Conservation (phyloP, 108 stramenopile species). For the Craspedostauros australis region DNA sequence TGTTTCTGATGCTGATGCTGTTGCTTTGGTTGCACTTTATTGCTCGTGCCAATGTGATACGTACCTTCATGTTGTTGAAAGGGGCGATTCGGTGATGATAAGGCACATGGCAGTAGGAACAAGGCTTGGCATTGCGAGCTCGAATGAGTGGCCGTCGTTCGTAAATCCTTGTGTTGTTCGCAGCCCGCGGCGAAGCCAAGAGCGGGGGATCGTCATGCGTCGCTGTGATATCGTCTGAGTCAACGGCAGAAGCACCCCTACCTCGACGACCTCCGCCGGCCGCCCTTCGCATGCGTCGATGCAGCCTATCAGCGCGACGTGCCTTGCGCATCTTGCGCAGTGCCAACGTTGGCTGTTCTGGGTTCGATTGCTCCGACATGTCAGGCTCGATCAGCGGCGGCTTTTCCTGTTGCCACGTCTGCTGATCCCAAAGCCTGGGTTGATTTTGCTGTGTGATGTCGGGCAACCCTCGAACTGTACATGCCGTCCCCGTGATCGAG, state of each 20-base stretch:
- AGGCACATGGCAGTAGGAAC: slow-evolving; percentile 93
- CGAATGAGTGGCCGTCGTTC: slow-evolving; percentile 38
- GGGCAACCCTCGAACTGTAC: slow-evolving; percentile 73
- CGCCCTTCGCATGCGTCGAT: slow-evolving; percentile 3
- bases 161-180: slow-evolving; percentile 13
- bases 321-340: background rate
- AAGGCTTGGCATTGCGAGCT: slow-evolving; percentile 67
- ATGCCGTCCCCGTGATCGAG: slow-evolving; percentile 93
- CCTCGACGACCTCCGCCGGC: background rate
- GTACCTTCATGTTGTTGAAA: slow-evolving; percentile 91
- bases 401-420: background rate
- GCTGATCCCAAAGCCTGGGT: slow-evolving; percentile 34
- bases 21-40: no score
- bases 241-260: no score
- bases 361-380: background rate
- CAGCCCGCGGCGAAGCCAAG: no score
- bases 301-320: slow-evolving; percentile 9
- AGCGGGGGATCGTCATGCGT: no score
- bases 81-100: slow-evolving; percentile 92
- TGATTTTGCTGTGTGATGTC: slow-evolving; percentile 47
- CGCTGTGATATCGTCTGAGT: no score
- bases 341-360: background rate
- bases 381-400: background rate
- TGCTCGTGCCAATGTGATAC: no score
- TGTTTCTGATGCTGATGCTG: no score